Base-by-base conservation (phyloP, 2,329 filamentous ascomycete genomes). In the Harringtonia lauricola region DNA sequence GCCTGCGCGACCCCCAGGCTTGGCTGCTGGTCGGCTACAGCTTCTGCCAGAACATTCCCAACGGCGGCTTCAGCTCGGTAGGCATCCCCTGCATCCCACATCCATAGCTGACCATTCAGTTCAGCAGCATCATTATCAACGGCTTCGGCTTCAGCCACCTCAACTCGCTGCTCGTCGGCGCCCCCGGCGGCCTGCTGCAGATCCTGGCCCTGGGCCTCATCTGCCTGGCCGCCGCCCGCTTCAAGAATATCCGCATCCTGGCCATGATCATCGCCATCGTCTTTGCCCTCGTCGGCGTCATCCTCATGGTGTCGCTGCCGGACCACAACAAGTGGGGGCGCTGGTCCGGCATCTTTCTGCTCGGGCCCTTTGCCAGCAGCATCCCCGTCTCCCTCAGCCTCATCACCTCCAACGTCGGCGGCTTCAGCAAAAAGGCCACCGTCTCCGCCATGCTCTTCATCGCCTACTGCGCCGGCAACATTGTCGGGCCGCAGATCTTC, bases 401-500 rank as follows among this genome's bases (percentile, higher is more conserved):
- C 67, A 0, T 67, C 24, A 26, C 10, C 10, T 26, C 67, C 31
- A 74, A 74, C 50, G 67, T 65, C 0, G 67, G 63, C 1, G 75
- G 75, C 0, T 73, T 78, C 48, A 77, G 74, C 1, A 80, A 80
- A 55, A 79, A 81, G 54, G 74, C 80, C 37, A 71, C 79, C 22
- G 76, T 75, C n/a, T 78, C 76, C 19, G 75, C 72, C 2, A 68
- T 76, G 45, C 64, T 79, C 2, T 79, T 76, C 59, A 62, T 80
- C 10, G 74, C 73, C 0, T 74, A 74, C 44, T 79, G 74, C 51
- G 66, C 71, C 2, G 76, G 76, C 6, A 80, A 81, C 52, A 76
- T 81, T 35, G 69, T 67, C 4, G 72, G 76, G 0, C 78, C 78
- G 0, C 79, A 80, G 57, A 80, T 81, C 59, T 81, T 79, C 56